A percentile compares a stretch with the other conserved stretches of the same genome.
These are phyloP conservation scores for Dimocarpus longan DNA, from an alignment of 345 rosid genomes.

Conservation along the genomic window DNA sequence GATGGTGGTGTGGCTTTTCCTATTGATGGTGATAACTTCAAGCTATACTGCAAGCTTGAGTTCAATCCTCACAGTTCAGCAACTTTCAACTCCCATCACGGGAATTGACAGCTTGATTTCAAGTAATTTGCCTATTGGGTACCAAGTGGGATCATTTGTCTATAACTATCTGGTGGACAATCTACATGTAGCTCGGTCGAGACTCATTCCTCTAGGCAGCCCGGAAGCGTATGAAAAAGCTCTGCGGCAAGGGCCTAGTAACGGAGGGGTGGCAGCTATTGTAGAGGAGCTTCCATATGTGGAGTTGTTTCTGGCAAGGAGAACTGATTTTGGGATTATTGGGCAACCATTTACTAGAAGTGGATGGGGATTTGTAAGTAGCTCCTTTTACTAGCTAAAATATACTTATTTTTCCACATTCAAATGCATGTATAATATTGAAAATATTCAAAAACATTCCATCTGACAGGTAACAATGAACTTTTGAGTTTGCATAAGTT, in stretches of 20 bases:
- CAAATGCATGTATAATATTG: neutral
- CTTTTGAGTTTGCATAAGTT: neutral
- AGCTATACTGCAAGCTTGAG: constrained; percentile 94
- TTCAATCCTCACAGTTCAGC: constrained; percentile 85
- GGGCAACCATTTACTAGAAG: constrained; percentile 76
- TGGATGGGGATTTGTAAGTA: constrained; percentile 99
- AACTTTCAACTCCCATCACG: constrained; percentile 74
- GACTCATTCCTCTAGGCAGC: constrained; percentile 59
- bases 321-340: constrained; percentile 58
- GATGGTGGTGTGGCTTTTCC: constrained; percentile 91
- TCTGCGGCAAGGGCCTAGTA: constrained; percentile 61
- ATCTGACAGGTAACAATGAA: neutral
- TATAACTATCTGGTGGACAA: constrained; percentile 52
- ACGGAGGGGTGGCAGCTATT: constrained; percentile 86
- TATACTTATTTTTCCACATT: neutral
- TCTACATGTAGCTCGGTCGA: constrained; percentile 61
- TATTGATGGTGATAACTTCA: constrained; percentile 79
- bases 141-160: constrained; percentile 81
- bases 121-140: constrained; percentile 68
- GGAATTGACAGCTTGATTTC: constrained; percentile 81
- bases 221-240: constrained; percentile 72
- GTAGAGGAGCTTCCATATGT: constrained; percentile 81
- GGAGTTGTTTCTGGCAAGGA: constrained; percentile 64
- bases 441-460: neutral
- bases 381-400: constrained; percentile 17